Evolutionary conservation across 1,284 basidiomycete genomes (phyloP), one percentile per base, ranked within the genome.

Genomic region (Cerrena zonata): DNA sequence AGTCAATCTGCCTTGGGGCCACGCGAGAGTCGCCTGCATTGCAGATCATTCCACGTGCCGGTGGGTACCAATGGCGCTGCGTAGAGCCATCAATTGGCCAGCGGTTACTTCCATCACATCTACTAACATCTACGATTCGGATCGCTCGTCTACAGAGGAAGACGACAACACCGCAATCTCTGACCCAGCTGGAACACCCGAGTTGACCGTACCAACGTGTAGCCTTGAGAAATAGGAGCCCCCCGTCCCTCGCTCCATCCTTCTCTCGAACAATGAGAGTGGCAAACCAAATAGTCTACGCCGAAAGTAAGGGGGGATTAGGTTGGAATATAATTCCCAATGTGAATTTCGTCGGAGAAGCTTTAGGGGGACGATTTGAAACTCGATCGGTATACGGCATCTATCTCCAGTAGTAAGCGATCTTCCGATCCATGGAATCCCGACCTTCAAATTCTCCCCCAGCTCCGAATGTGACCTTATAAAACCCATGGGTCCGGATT

Each of bases 351-450:
- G 23, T 42, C 41, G 41, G 41, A 34, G 41, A 42, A 42, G 41
- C 19, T 42, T 22, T 23, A 22, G 24, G 41, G 30, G 41, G 19
- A 42, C 19, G 41, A 42, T n/a, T n/a, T 42, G 41, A 42, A 42
- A 42, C 41, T 42, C 41, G 41, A 42, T 22, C 41, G 19, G 41
- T 22, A 22, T 42, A 23, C 41, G 41, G 41, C 41, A 42, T 42
- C 41, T 42, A 42, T 40, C 41, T 42, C 30, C 41, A 22, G 41
- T 4, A 18, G 5, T 42, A 42, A 42, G 41, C 41, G 41, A 42
- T 42, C 19, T 19, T 7, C 21, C 41, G 30, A 42, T 42, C 41
- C 19, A 22, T 42, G 18, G 22, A 23, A 24, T 42, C 19, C 41
- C 41, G 41, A 23, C 41, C 41, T 42, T 42, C 41, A 42, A 42